Evolutionary conservation across 2,329 filamentous ascomycete species (phyloP), one percentile per base, ranked within the genome.

Genomic region (Cytospora leucostoma): DNA sequence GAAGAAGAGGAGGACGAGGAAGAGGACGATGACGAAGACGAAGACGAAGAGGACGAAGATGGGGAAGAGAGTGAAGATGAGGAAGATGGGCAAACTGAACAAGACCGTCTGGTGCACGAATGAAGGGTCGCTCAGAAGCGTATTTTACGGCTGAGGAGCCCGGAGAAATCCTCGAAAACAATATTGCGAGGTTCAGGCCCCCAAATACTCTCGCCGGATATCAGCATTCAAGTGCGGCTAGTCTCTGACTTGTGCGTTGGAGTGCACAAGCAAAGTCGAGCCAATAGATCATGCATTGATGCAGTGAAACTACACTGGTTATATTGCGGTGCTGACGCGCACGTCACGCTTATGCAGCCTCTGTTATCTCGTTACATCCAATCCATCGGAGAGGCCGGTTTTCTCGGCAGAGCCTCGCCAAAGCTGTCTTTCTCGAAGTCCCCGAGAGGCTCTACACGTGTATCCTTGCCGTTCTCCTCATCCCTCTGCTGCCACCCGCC

Each of bases 1-100:
- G 82, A 82, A 0, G 79, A 83, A 0, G 80, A 80, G 0, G 80
- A 82, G 0, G 81, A 82, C 2, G 81, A 83, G 8, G 81, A 82
- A 1, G 79, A 80, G 1, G 77, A 80, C 0, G 80, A 82, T 0
- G 77, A 78, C 1, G 79, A 80, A 4, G 77, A 77, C 1, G 77
- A 78, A 0, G 79, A 78, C 0, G 80, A 79, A 1, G 79, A 79
- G 1, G 80, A 81, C 2, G 76, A 75, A 7, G 72, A 71, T 7
- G 77, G 77, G 15, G 77, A 78, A 1, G 77, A 79, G 38, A 81
- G 84, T n/a, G 76, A 75, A 27, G 80, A 80, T 8, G 53, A 61
- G 7, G 61, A 65, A 11, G 47, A 38, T 32, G 61, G 58, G 2
- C 56, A 55, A n/a, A 19, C 50, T 21, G 61, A 61, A 34, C 37